Base-by-base conservation (phyloP, 257 asterid species). In the Osmanthus fragrans region DNA sequence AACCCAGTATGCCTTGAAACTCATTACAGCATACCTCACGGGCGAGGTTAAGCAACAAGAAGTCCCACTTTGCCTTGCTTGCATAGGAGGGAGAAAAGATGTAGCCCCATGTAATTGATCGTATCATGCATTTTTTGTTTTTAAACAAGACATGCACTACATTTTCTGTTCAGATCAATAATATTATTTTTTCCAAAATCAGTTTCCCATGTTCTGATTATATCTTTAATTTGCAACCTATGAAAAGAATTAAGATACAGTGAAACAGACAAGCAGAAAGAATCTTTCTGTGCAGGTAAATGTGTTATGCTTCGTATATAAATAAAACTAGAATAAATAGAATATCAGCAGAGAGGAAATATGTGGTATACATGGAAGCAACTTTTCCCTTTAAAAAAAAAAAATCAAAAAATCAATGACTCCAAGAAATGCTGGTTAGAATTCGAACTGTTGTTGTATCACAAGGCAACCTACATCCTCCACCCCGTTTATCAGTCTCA, bases 391-490 rank as follows among this genome's bases (percentile, higher is more conserved):
- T 29, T 39, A 12, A 80, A 58, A 23, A 54, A 39, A 63, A 34
- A 23, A 69, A 36, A 33, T 32, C 29, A 70, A 33, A 67, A 75
- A 49, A 83, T 23, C 2, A 75, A 25, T 49, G 80, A 80, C 69
- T 51, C 71, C 13, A 79, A 39, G 30, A 73, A 81, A 51, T 29
- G 79, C 65, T 67, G 36, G 66, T 63, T 63, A 63, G 51, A 73
- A 78, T 84, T 78, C 42, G 67, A 86, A 77, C 78, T 84, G 84
- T 51, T 45, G 74, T 70, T 51, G 60, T 37, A 76, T 78, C 78
- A 80, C 45, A 80, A 72, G 82, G 81, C 72, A 75, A 70, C 78
- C 67, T 73, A 76, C 73, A 81, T 58, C 80, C 73, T 73, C 72
- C 42, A 77, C 74, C 77, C 69, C 63, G 18, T 25, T 67, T 78